Evolutionary conservation across 345 rosid genomes (phyloP), one percentile per base, ranked within the genome.

Genomic region (Capsella bursapastoris): DNA sequence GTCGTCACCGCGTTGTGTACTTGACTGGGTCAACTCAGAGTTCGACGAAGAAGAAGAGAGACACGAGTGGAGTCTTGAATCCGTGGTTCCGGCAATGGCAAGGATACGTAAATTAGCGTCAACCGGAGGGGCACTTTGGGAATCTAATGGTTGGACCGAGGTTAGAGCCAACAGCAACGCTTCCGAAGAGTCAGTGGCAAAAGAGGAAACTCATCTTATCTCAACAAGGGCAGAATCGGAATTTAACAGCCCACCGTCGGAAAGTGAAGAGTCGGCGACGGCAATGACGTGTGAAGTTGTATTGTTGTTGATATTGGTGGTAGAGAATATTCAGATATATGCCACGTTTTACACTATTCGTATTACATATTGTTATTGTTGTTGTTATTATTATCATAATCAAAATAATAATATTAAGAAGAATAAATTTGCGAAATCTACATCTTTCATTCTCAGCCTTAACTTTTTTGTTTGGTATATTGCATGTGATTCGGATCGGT

Each of bases 1-100:
- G 75, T 68, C 81, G 6, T 89, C 97, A 57, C 97, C 97, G 25
- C 95, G 95, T 57, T 84, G 92, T 76, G 89, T 89, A 12, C 82
- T 89, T 63, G 87, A 87, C 78, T 84, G 87, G 83, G 83, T 64
- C 47, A 68, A 57, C 70, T 84, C 86, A 35, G 84, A 85, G 14
- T 87, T 82, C 71, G 85, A 53, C 0, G 76, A 66, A 4, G 84
- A 73, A 40, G 43, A 73, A 35, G 40, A 40, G 80, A 50, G 7
- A 44, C 5, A 4, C 9, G 81, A 32, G 68, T 31, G 32, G 43
- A 68, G 13, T n/a, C 12, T 22, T 9, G 74, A 68, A 4, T 16
- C 65, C 3, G 34, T 15, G 8, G 60, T 62, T 40, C 72, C 83
- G 12, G 82, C 58, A 14, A 64, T 61, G 58, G 66, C 67, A 8